Evolutionary conservation across 306 rosid genomes (phyloP).

Genomic region (Nissolia schottii): DNA sequence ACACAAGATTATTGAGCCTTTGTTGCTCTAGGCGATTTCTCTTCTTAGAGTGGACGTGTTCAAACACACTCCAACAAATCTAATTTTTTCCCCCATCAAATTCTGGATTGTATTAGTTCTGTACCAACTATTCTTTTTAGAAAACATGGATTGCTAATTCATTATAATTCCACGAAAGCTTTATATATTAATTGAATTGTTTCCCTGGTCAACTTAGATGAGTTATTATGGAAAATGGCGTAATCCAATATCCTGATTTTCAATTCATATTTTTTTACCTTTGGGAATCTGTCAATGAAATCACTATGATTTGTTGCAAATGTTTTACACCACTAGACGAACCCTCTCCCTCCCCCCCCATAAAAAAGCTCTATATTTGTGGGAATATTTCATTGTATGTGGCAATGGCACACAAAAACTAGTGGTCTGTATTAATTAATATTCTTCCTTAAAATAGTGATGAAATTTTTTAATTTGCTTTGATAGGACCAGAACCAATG

Average conservation of each 20-base stretch:
- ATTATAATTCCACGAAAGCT: neutral
- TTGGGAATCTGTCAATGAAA: neutral
- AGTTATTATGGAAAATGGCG: neutral
- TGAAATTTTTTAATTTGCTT: slow-evolving; percentile 18
- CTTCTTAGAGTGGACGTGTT: no score
- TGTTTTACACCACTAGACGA: neutral
- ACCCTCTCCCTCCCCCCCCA: neutral
- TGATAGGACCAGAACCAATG: slow-evolving; percentile 69
- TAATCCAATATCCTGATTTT: neutral
- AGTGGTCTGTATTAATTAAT: slow-evolving; percentile 3
- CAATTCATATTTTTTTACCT: neutral
- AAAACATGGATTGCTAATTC: no score
- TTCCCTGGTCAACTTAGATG: neutral
- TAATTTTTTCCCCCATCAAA: no score
- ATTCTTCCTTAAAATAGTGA: slow-evolving; percentile 11
- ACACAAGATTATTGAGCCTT: no score
- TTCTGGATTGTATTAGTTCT: no score
- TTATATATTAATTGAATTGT: neutral
- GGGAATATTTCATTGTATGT: slow-evolving; percentile 6
- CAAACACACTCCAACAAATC: no score
- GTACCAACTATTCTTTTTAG: neutral
- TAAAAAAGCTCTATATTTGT: neutral
- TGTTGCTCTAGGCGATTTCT: no score
- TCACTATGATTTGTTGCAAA: neutral
- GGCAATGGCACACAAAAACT: neutral